Conservation (phyloP, 2,329 filamentous ascomycete genomes). For the Xylogone sp. region DNA sequence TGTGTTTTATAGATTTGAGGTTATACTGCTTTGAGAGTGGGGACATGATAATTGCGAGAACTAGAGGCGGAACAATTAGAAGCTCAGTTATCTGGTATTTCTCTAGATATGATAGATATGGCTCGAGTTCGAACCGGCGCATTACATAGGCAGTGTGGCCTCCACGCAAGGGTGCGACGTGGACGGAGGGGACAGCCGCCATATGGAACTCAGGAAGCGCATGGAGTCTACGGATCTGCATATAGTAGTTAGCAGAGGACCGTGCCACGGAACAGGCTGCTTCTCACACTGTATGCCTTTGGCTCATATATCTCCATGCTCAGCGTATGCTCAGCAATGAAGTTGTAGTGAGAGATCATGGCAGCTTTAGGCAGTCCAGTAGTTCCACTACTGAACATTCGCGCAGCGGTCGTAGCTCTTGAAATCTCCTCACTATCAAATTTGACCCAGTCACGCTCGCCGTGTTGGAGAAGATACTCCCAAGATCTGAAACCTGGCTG, state of each 20-base stretch:
- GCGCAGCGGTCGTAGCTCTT: conserved; percentile 36
- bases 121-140: conserved; percentile 68
- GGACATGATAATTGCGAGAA: no score
- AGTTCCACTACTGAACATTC: conserved; percentile 45
- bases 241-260: no score
- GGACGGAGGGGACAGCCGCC: conserved; percentile 73
- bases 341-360: conserved; percentile 26
- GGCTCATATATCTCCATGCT: no score
- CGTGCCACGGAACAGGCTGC: no score
- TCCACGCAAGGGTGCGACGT: conserved; percentile 65
- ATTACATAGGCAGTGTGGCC: conserved; percentile 70
- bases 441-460: conserved; percentile 35
- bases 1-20: conserved; percentile 38
- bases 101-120: conserved; percentile 65
- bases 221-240: no score
- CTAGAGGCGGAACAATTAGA: conserved; percentile 69
- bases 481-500: background rate
- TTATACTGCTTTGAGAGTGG: no score
- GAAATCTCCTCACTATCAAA: conserved; percentile 6
- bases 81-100: conserved; percentile 65
- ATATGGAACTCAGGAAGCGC: conserved; percentile 53
- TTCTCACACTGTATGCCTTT: no score
- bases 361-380: conserved; percentile 50
- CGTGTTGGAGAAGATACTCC: conserved; percentile 1
- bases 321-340: conserved; percentile 55